Conservation (phyloP, 208 protist genomes). For the Vickermania ingenoplastis region DNA sequence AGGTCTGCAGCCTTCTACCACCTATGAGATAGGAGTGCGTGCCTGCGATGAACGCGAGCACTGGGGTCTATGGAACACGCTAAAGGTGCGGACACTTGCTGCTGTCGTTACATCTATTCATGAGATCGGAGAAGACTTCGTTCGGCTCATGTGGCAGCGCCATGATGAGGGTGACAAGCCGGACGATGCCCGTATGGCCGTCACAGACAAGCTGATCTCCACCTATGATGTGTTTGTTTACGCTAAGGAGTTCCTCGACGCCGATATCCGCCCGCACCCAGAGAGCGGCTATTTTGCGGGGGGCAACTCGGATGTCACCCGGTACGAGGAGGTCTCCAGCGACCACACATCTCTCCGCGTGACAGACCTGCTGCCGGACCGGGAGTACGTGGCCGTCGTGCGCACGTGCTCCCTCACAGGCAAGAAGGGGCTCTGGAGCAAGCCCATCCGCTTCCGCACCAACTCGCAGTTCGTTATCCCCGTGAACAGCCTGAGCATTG, state of each 20-base stretch:
- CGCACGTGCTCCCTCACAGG: slow-evolving; percentile 71
- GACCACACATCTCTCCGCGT: slow-evolving; percentile 81
- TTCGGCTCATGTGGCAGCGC: slow-evolving; percentile 84
- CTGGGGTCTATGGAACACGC: slow-evolving; percentile 78
- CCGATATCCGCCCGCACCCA: slow-evolving; percentile 21
- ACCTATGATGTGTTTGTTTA: slow-evolving; percentile 80
- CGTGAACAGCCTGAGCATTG: slow-evolving; percentile 76
- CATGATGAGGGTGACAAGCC: slow-evolving; percentile 15
- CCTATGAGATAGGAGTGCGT: slow-evolving; percentile 81
- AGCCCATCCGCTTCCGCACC: slow-evolving; percentile 74
- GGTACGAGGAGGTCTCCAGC: slow-evolving; percentile 50
- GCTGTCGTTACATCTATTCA: slow-evolving; percentile 66
- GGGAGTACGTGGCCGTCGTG: slow-evolving; percentile 81
- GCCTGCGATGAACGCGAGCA: slow-evolving; percentile 74
- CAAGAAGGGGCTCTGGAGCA: slow-evolving; percentile 85
- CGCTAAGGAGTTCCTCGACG: slow-evolving; percentile 28
- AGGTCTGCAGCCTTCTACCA: slow-evolving; percentile 67
- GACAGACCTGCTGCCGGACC: slow-evolving; percentile 66
- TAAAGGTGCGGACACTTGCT: slow-evolving; percentile 74
- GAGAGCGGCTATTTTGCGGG: slow-evolving; percentile 70
- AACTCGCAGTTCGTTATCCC: slow-evolving; percentile 83
- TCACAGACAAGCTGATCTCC: slow-evolving; percentile 62
- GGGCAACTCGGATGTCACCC: slow-evolving; percentile 54
- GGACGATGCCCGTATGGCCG: slow-evolving; percentile 11
- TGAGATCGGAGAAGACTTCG: slow-evolving; percentile 90